Conservation (phyloP, 306 rosid genomes). For the Carpinus viminea region DNA sequence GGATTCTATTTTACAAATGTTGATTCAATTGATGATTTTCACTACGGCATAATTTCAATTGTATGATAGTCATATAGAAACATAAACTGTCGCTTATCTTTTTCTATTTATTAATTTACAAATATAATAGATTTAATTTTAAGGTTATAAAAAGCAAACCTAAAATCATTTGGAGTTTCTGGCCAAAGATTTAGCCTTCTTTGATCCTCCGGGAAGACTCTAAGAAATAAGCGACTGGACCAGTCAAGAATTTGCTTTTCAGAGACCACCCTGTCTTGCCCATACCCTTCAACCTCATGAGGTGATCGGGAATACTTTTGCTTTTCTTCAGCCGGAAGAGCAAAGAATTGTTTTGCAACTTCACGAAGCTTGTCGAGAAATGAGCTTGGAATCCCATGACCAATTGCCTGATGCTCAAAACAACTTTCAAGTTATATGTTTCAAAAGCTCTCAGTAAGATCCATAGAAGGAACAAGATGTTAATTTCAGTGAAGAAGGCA, state of each 20-base stretch:
- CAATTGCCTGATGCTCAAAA: slow-evolving; percentile 48
- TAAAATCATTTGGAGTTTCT: slow-evolving; percentile 44
- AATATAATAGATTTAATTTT: too few relatives aligned
- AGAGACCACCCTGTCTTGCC: slow-evolving; percentile 45
- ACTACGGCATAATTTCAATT: too few relatives aligned
- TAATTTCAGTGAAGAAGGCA: too few relatives aligned
- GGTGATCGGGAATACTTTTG: slow-evolving; percentile 39
- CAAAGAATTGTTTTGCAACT: slow-evolving; percentile 54
- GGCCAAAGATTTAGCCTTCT: slow-evolving; percentile 63
- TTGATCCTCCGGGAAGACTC: slow-evolving; percentile 25
- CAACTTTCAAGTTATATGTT: neutral
- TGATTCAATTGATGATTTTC: too few relatives aligned
- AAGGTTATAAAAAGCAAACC: slow-evolving; percentile 20
- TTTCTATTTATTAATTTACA: too few relatives aligned
- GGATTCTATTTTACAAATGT: too few relatives aligned
- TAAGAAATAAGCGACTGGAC: slow-evolving; percentile 42
- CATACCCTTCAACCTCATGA: slow-evolving; percentile 53
- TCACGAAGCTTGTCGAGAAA: slow-evolving; percentile 57
- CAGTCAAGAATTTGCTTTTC: slow-evolving; percentile 55
- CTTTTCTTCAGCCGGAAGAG: slow-evolving; percentile 63
- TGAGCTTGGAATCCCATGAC: slow-evolving; percentile 61
- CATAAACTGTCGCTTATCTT: too few relatives aligned
- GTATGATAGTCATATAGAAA: too few relatives aligned
- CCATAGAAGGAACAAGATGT: neutral
- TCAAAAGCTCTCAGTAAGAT: neutral